phyloP scores from a whole-genome alignment of 768 basidiomycete genomes.

The Mycena pura region DNA sequence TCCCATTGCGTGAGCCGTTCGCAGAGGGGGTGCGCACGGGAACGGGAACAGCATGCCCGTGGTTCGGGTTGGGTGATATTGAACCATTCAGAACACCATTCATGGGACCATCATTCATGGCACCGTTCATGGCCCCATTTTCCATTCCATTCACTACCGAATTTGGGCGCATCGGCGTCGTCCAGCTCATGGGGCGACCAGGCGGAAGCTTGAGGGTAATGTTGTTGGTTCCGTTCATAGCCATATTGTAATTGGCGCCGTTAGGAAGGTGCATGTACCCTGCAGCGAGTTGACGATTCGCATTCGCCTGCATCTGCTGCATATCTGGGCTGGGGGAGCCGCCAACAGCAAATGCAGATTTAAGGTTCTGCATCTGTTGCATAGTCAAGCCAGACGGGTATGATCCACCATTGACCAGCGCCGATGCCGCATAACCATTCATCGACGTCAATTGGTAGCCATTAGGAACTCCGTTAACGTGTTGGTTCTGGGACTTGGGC shows the following conservation, averaged over 20 bases:
- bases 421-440: conserved; percentile 39
- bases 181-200: conserved; percentile 48
- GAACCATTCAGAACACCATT: conserved; percentile 42
- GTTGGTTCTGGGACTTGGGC: conserved; percentile 57
- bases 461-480: conserved; percentile 45
- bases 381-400: conserved; percentile 48
- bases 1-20: conserved; percentile 58
- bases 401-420: conserved; percentile 45
- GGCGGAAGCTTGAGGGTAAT: conserved; percentile 52
- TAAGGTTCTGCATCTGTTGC: conserved; percentile 68
- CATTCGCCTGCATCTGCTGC: conserved; percentile 40
- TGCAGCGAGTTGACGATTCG: conserved; percentile 37
- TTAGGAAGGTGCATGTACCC: conserved; percentile 46
- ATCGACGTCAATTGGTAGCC: conserved; percentile 58
- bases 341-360: conserved; percentile 53
- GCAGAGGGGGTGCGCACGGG: conserved; percentile 60
- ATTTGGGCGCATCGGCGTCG: conserved; percentile 38
- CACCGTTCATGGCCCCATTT: conserved; percentile 25
- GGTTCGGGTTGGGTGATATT: conserved; percentile 45
- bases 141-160: conserved; percentile 27
- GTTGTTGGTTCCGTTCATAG: conserved; percentile 39
- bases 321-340: conserved; percentile 48
- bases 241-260: conserved; percentile 47
- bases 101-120: conserved; percentile 23
- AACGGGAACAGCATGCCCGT: conserved; percentile 43